phyloP scores from a whole-genome alignment of 805 yeast genomes.

The Dipodascopsis uninucleata region DNA sequence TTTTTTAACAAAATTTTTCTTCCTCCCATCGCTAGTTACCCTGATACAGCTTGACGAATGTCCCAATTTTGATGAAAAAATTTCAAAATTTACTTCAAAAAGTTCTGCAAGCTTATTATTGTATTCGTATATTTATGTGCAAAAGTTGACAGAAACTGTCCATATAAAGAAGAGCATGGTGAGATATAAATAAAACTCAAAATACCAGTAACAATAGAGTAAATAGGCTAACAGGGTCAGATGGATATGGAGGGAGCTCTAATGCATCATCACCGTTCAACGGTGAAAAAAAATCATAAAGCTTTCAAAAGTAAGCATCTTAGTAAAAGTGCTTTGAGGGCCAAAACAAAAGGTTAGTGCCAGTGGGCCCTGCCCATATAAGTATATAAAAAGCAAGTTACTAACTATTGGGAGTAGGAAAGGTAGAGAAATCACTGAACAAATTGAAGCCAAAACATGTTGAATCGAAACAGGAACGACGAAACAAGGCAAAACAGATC shows the following conservation, averaged over 20 bases:
- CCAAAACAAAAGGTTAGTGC: conserved; percentile 54
- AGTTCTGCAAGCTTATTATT: no score
- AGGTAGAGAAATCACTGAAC: conserved; percentile 64
- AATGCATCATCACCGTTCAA: conserved; percentile 71
- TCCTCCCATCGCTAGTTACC: no score
- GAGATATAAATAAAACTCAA: no score
- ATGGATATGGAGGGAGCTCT: conserved; percentile 3
- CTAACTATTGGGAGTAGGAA: conserved; percentile 46
- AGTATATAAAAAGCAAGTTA: not conserved
- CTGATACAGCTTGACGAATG: no score
- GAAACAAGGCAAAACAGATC: conserved; percentile 72
- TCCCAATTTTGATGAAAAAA: no score
- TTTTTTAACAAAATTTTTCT: no score
- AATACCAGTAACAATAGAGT: no score
- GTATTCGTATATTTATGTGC: no score
- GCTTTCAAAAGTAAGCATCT: conserved; percentile 90
- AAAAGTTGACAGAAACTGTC: no score
- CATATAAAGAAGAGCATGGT: no score
- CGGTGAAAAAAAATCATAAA: conserved; percentile 80
- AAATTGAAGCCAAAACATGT: conserved; percentile 35
- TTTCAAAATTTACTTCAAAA: no score
- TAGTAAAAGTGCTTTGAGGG: conserved; percentile 80
- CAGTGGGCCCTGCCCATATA: conserved; percentile 1
- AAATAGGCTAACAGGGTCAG: no score
- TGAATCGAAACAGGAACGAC: conserved; percentile 59